These are phyloP conservation scores for Senna siamea DNA, from an alignment of 306 rosid species.

Conservation along the genomic window DNA sequence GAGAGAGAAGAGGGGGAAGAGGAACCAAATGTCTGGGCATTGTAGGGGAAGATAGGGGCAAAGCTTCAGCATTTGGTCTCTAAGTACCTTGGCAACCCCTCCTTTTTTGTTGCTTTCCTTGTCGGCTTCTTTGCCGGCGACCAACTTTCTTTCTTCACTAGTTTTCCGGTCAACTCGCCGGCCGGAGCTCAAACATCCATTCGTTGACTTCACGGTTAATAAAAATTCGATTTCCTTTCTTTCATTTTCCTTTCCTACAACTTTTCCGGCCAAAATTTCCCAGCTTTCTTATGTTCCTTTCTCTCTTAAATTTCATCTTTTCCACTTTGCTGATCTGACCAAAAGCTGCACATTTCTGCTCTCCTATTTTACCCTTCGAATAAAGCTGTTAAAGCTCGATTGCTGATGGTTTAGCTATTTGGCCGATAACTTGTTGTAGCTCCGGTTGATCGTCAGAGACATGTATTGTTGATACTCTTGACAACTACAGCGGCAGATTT, in stretches of 20 bases:
- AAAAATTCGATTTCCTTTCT: background rate
- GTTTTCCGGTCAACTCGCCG: conserved; percentile 29
- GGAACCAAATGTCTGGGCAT: conserved; percentile 9
- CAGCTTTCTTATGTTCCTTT: conserved; percentile 19
- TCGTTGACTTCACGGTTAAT: conserved; percentile 16
- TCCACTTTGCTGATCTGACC: conserved; percentile 43
- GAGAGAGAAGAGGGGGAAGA: conserved; percentile 17
- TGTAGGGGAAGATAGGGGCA: conserved; percentile 34
- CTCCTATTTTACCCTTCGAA: background rate
- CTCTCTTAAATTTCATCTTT: background rate
- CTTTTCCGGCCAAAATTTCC: background rate
- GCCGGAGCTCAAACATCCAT: background rate
- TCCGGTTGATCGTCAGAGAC: background rate
- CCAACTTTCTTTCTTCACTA: background rate
- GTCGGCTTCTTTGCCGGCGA: conserved; percentile 5
- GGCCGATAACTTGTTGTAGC: background rate
- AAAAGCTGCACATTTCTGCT: conserved; percentile 16
- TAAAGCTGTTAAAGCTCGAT: conserved; percentile 1
- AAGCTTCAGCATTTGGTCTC: conserved; percentile 45
- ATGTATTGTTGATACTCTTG: conserved; percentile 4
- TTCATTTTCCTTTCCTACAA: background rate
- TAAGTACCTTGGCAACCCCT: conserved; percentile 41
- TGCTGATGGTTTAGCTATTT: background rate
- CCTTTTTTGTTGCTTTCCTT: conserved; percentile 24
- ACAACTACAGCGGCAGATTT: background rate